phyloP scores from a whole-genome alignment of 352 stramenopile genomes.

The Peronosclerospora sorghi region DNA sequence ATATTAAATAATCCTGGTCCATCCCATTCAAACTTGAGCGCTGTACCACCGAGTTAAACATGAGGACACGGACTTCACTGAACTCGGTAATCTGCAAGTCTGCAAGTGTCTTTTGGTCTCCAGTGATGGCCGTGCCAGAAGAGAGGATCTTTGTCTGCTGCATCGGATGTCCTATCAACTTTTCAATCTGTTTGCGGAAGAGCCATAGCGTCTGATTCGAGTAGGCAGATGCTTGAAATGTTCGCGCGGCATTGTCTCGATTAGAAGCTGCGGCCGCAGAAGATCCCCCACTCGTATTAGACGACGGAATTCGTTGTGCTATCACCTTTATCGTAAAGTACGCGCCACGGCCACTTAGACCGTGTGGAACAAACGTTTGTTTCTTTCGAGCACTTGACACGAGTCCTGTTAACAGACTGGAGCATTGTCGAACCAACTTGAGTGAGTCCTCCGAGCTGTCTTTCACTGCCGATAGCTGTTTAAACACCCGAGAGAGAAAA shows the following conservation, averaged over 20 bases:
- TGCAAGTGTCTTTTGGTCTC: conserved; percentile 69
- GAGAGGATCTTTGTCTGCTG: conserved; percentile 78
- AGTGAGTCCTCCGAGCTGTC: conserved; percentile 40
- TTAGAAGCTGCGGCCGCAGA: conserved; percentile 10
- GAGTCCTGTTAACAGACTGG: conserved; percentile 57
- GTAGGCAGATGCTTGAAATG: conserved; percentile 48
- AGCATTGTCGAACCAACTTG: conserved; percentile 69
- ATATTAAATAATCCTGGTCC: conserved; percentile 33
- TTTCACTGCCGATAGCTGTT: conserved; percentile 41
- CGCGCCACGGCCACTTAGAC: conserved; percentile 51
- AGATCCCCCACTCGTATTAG: conserved; percentile 15
- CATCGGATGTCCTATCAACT: conserved; percentile 52
- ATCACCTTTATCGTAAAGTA: conserved; percentile 76
- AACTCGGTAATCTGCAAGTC: conserved; percentile 71
- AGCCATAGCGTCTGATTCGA: conserved; percentile 68
- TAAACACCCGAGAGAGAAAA: conserved; percentile 74
- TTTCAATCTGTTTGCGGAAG: conserved; percentile 69
- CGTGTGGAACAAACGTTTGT: conserved; percentile 47
- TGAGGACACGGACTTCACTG: conserved; percentile 63
- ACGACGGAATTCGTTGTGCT: conserved; percentile 64
- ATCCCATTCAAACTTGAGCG: conserved; percentile 22
- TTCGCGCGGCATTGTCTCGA: conserved; percentile 47
- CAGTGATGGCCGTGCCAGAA: conserved; percentile 48
- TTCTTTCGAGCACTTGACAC: conserved; percentile 43
- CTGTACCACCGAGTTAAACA: conserved; percentile 77